phyloP scores from a whole-genome alignment of 345 rosid species.

The Gossypium raimondii region DNA sequence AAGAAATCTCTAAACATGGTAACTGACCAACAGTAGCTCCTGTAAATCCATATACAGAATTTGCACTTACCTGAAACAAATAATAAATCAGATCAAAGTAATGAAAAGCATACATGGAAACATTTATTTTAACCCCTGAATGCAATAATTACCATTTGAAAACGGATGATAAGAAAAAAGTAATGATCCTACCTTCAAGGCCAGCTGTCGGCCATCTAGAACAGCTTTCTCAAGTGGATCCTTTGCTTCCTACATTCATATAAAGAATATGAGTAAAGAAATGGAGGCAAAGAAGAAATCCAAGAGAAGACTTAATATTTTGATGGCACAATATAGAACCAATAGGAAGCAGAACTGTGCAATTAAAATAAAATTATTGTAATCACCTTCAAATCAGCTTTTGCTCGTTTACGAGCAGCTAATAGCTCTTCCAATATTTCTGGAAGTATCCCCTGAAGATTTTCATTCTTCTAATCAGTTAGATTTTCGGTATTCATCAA shows the following conservation, averaged over 20 bases:
- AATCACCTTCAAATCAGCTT: slow-evolving; percentile 85
- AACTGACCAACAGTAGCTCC: slow-evolving; percentile 93
- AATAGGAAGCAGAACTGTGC: slow-evolving; percentile 3
- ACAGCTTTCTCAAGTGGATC: slow-evolving; percentile 98
- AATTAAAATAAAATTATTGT: slow-evolving; percentile 9
- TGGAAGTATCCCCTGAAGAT: slow-evolving; percentile 89
- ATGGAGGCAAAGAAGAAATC: neutral
- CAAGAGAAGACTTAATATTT: slow-evolving; percentile 4
- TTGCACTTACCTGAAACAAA: slow-evolving; percentile 75
- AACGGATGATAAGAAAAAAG: slow-evolving; percentile 13
- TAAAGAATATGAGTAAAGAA: neutral
- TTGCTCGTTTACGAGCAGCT: slow-evolving; percentile 92
- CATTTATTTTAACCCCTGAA: neutral
- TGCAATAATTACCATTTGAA: neutral
- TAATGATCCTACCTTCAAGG: slow-evolving; percentile 62
- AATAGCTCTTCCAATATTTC: slow-evolving; percentile 96
- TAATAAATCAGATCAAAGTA: neutral
- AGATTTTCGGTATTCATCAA: neutral
- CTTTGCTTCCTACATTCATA: slow-evolving; percentile 64
- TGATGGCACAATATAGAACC: neutral
- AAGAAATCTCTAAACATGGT: slow-evolving; percentile 93
- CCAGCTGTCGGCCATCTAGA: slow-evolving; percentile 94
- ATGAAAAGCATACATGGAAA: neutral
- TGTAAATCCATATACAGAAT: slow-evolving; percentile 96
- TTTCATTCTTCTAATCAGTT: slow-evolving; percentile 10